Evolutionary conservation across 2,329 filamentous ascomycete species (phyloP).

Genomic region (Exserohilum turcica): DNA sequence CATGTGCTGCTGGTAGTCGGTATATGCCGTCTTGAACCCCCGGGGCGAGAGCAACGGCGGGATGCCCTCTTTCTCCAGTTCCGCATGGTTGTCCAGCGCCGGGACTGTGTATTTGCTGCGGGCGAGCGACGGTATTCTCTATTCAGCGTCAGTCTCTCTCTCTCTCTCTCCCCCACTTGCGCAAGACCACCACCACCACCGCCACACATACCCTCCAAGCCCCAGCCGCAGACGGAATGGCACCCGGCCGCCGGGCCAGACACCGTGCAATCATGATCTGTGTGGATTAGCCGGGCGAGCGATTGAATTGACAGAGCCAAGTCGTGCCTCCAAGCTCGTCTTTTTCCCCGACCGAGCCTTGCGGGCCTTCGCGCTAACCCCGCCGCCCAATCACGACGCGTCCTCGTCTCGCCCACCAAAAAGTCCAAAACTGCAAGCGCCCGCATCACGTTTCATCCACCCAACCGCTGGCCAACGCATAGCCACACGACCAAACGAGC

Average conservation of each 20-base stretch:
- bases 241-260: slow-evolving; percentile 37
- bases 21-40: slow-evolving; percentile 79
- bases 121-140: slow-evolving; percentile 31
- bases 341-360: slow-evolving; percentile 28
- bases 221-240: slow-evolving; percentile 27
- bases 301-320: slow-evolving; percentile 16
- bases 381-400: slow-evolving; percentile 41
- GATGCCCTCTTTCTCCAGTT: slow-evolving; percentile 61
- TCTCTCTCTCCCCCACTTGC: slow-evolving; percentile 15
- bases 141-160: slow-evolving; percentile 31
- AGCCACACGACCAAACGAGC: slow-evolving; percentile 39
- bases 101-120: slow-evolving; percentile 54
- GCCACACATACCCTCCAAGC: slow-evolving; percentile 29
- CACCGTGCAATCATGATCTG: slow-evolving; percentile 43
- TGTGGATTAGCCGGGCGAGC: slow-evolving; percentile 17
- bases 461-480: slow-evolving; percentile 25
- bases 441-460: slow-evolving; percentile 38
- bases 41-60: slow-evolving; percentile 71
- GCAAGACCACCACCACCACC: slow-evolving; percentile 10
- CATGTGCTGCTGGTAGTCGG: slow-evolving; percentile 76
- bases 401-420: slow-evolving; percentile 10
- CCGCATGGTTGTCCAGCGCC: slow-evolving; percentile 53
- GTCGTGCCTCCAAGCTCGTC: slow-evolving; percentile 22
- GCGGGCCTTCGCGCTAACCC: slow-evolving; percentile 23
- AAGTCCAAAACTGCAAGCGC: slow-evolving; percentile 39